Conservation (phyloP, 192 early-diverging fungal genomes). For the Coemansia sp. region DNA sequence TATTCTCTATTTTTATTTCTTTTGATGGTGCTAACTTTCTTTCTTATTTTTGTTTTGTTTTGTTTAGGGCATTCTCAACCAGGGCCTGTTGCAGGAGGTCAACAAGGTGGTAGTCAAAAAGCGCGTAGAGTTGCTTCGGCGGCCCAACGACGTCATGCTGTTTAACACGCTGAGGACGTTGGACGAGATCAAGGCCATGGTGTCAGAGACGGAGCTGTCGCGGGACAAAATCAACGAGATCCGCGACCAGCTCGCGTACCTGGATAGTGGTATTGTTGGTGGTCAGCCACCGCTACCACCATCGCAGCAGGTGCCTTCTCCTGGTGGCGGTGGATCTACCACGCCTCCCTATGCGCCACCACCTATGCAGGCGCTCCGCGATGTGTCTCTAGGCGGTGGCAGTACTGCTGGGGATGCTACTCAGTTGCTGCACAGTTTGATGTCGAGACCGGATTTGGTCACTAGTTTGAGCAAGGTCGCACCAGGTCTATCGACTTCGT, state of each 20-base stretch:
- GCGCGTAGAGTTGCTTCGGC: constrained; percentile 41
- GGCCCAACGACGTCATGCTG: constrained; percentile 37
- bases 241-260: constrained; percentile 24
- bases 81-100: constrained; percentile 37
- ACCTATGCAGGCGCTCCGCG: constrained; percentile 1
- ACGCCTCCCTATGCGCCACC: constrained; percentile 27
- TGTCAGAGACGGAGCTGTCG: constrained; percentile 23
- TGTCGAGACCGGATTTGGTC: constrained; percentile 39
- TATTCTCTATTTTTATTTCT: too few species aligned
- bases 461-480: constrained; percentile 45
- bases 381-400: not conserved
- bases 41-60: not conserved
- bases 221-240: constrained; percentile 21
- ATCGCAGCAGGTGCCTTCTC: not conserved
- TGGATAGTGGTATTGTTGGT: constrained; percentile 10
- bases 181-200: constrained; percentile 30
- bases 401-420: constrained; percentile 17
- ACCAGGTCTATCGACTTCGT: constrained; percentile 32
- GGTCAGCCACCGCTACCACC: too few species aligned
- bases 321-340: not conserved
- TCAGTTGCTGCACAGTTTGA: constrained; percentile 40
- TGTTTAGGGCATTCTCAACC: constrained; percentile 29
- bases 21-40: not conserved
- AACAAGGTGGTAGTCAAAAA: constrained; percentile 39
- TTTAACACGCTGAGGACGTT: constrained; percentile 34